phyloP scores from a whole-genome alignment of 768 basidiomycete species.

The Boletus patriciae region DNA sequence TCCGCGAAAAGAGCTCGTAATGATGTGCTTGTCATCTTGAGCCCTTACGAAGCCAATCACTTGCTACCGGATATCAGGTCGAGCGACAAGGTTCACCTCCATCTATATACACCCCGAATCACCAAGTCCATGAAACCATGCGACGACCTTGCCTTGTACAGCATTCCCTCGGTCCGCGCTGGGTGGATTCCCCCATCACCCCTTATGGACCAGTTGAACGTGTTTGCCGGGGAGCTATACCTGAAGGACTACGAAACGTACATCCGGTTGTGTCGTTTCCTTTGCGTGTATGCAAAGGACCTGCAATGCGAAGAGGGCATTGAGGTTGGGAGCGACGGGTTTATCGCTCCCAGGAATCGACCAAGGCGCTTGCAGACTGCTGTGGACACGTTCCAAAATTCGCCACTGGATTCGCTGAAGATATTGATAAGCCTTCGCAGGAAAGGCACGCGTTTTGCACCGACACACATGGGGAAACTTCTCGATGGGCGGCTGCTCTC shows the following conservation, averaged over 20 bases:
- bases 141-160: slow-evolving; percentile 33
- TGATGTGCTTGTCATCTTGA: slow-evolving; percentile 38
- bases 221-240: slow-evolving; percentile 37
- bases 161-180: neutral
- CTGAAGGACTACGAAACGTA: slow-evolving; percentile 31
- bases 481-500: slow-evolving; percentile 30
- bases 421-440: slow-evolving; percentile 32
- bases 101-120: slow-evolving; percentile 43
- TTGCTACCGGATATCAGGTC: slow-evolving; percentile 38
- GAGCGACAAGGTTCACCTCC: slow-evolving; percentile 38
- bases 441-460: slow-evolving; percentile 39
- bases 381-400: slow-evolving; percentile 33
- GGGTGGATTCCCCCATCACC: neutral
- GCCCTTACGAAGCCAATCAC: slow-evolving; percentile 41
- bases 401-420: slow-evolving; percentile 34
- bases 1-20: slow-evolving; percentile 3
- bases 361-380: neutral
- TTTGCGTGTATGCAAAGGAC: slow-evolving; percentile 27
- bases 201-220: slow-evolving; percentile 25
- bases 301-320: slow-evolving; percentile 4
- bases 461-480: slow-evolving; percentile 45
- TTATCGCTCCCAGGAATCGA: slow-evolving; percentile 19
- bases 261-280: slow-evolving; percentile 25
- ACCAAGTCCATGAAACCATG: slow-evolving; percentile 35
- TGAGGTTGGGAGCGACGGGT: slow-evolving; percentile 19